Base-by-base conservation (phyloP, 345 rosid species). In the Microthlaspi erraticum region DNA sequence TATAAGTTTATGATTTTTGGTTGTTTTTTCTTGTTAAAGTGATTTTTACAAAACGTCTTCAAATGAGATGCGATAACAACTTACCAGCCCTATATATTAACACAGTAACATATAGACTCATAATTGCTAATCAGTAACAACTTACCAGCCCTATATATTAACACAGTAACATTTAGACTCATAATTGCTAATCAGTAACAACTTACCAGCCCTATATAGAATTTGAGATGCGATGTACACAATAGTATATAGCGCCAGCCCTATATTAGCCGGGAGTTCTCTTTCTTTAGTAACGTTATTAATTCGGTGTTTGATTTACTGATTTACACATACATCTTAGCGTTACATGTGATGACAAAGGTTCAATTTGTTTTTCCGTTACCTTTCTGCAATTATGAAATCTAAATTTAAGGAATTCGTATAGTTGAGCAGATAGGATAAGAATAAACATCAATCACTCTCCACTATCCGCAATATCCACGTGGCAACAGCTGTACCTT, bases 401-500 rank as follows among this genome's bases (percentile, higher is more conserved):
- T 20, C 14, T 5, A 39, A 60, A 29, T 18, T 2, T 31, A 33
- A 71, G 19, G 38, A 60, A 55, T 37, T 37, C 11, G 23, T 10
- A 74, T 66, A 59, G 60, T 46, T 13, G 64, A 64, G 59, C 0
- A 48, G 46, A 66, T 58, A 57, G 32, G 78, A 68, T 68, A 74
- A 68, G 64, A 53, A 68, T 23, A 62, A 62, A 68, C 38, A 75
- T 45, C 60, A 55, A 75, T 62, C 78, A 75, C 42, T 60, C 41
- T 23, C 70, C 49, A 53, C 75, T 68, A 63, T 55, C 43, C 39
- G 20, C 11, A 44, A 55, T 5, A 61, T 48, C 66, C 33, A 75
- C 71, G 71, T 75, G 79, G 66, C 75, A 48, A 75, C 75, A 75
- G 75, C 79, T 75, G 79, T 75, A 55, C 46, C 60, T 54, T 69